Evolutionary conservation across 2,329 filamentous ascomycete genomes (phyloP).

Genomic region (Colletotrichum caudatum): DNA sequence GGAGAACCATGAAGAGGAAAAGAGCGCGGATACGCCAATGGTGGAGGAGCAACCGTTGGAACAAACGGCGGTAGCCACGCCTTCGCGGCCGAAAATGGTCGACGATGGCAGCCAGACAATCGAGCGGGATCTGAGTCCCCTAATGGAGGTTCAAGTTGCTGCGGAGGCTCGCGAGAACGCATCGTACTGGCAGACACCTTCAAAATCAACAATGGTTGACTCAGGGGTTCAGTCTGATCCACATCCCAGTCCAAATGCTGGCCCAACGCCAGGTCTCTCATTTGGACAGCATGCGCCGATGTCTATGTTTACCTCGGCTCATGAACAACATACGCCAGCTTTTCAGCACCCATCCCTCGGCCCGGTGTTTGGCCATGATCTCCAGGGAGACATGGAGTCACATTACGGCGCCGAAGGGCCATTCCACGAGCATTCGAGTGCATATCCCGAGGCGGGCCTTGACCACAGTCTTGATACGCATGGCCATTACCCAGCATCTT

Average conservation of each 20-base stretch:
- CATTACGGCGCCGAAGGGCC: slow-evolving; percentile 17
- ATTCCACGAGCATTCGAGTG: slow-evolving; percentile 22
- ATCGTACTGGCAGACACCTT: slow-evolving; percentile 30
- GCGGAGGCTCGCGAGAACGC: slow-evolving; percentile 34
- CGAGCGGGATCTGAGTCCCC: slow-evolving; percentile 44
- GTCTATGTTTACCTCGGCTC: slow-evolving; percentile 30
- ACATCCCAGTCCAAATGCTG: not conserved
- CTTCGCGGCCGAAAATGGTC: slow-evolving; percentile 45
- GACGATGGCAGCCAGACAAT: slow-evolving; percentile 50
- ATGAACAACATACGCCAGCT: slow-evolving; percentile 28
- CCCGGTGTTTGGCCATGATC: slow-evolving; percentile 23
- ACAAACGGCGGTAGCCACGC: slow-evolving; percentile 28
- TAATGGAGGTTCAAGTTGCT: slow-evolving; percentile 38
- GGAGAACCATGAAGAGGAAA: slow-evolving; percentile 48
- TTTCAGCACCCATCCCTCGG: slow-evolving; percentile 25
- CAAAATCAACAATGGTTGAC: slow-evolving; percentile 37
- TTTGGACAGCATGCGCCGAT: slow-evolving; percentile 24
- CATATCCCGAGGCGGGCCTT: slow-evolving; percentile 33
- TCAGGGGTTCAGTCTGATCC: slow-evolving; percentile 34
- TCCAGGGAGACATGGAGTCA: slow-evolving; percentile 12
- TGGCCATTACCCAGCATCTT: slow-evolving; percentile 24
- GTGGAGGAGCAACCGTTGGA: slow-evolving; percentile 28
- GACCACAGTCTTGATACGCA: slow-evolving; percentile 17
- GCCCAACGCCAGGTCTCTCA: not conserved
- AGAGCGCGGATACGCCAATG: slow-evolving; percentile 40